Percentiles rank a stretch among this genome's conserved stretches.
Evolutionary conservation across 106 monocot species (phyloP).

Genomic region (Apostasia ramifera): DNA sequence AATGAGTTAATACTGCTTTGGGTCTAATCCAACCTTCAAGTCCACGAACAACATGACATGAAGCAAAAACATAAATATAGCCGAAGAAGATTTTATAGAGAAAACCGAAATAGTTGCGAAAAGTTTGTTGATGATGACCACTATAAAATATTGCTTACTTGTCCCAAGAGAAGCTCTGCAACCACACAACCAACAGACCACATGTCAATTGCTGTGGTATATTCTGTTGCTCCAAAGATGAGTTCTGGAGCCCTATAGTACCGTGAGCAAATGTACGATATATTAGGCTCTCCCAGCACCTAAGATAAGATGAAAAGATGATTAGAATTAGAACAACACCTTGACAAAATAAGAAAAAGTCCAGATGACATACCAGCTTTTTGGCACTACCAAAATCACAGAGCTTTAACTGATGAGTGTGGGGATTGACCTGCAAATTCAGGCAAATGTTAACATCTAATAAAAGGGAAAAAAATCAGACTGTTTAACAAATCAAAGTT

Average conservation of each 20-base stretch:
- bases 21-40: too few species aligned
- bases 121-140: background rate
- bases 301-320: conserved; percentile 5
- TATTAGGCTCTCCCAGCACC: conserved; percentile 49
- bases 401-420: conserved; percentile 65
- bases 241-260: conserved; percentile 69
- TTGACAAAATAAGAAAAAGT: background rate
- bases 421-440: conserved; percentile 51
- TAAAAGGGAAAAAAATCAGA: too few species aligned
- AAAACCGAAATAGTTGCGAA: too few species aligned
- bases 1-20: too few species aligned
- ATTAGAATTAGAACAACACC: background rate
- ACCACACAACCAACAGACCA: conserved; percentile 69
- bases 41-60: too few species aligned
- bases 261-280: conserved; percentile 62
- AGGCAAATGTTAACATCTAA: background rate
- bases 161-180: conserved; percentile 46
- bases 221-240: conserved; percentile 66
- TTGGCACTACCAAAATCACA: conserved; percentile 84
- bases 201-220: conserved; percentile 57
- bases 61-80: too few species aligned
- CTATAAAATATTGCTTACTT: conserved; percentile 17
- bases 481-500: too few species aligned
- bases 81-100: too few species aligned
- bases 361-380: conserved; percentile 36